phyloP scores from a whole-genome alignment of 306 rosid species.

The Prunus davidiana region DNA sequence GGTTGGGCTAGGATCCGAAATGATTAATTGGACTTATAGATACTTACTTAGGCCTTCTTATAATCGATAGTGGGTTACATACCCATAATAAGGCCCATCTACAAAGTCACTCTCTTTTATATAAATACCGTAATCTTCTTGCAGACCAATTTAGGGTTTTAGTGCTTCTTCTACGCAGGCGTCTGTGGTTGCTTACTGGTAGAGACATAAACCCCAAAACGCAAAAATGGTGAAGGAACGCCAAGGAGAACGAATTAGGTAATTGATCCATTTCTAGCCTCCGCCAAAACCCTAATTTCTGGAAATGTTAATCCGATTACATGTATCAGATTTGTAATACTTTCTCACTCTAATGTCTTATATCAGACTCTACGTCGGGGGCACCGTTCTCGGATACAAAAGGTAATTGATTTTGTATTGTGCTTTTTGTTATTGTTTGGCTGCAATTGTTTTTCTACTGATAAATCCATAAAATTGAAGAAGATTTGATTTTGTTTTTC shows the following conservation, averaged over 20 bases:
- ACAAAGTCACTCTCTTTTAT: neutral
- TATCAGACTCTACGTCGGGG: slow-evolving; percentile 77
- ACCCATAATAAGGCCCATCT: neutral
- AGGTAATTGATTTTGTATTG: slow-evolving; percentile 40
- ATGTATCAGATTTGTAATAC: neutral
- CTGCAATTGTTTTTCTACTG: neutral
- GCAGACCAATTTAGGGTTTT: slow-evolving; percentile 18
- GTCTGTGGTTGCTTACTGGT: slow-evolving; percentile 8
- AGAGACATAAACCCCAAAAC: neutral
- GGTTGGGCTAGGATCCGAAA: neutral
- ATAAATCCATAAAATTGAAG: neutral
- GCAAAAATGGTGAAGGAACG: slow-evolving; percentile 82
- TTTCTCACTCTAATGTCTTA: neutral
- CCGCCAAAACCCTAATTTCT: neutral
- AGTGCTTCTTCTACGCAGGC: slow-evolving; percentile 6
- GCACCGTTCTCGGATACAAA: slow-evolving; percentile 88
- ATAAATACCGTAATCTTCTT: neutral
- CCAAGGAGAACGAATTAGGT: slow-evolving; percentile 91
- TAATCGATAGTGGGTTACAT: neutral
- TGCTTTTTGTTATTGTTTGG: neutral
- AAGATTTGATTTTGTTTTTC: neutral
- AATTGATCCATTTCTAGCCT: neutral
- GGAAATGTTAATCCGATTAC: neutral
- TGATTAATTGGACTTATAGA: neutral
- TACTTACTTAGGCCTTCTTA: neutral